Percentiles rank a stretch among this genome's conserved stretches.
Conservation (phyloP, 208 protist species). For the Trypanosoma vivax region DNA sequence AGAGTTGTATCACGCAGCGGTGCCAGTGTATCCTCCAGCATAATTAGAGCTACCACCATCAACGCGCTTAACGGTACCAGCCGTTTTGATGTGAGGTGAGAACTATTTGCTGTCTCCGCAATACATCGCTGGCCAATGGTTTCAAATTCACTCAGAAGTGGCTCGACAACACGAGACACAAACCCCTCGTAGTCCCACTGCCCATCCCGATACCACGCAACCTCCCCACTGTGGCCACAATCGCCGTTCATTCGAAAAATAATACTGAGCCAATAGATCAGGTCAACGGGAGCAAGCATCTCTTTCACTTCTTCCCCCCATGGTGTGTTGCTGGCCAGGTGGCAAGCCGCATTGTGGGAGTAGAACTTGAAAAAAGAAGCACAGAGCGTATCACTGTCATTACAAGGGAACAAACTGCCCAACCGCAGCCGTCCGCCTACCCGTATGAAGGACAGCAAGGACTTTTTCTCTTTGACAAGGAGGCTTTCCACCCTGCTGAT, state of each 20-base stretch:
- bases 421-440: not conserved
- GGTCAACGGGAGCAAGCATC: constrained; percentile 11
- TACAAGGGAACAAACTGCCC: constrained; percentile 2
- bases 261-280: constrained; percentile 3
- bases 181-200: constrained; percentile 15
- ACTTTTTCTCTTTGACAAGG: not conserved
- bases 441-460: not conserved
- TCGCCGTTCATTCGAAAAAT: constrained; percentile 6
- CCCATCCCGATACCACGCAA: constrained; percentile 13
- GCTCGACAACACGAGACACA: constrained; percentile 3
- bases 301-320: constrained; percentile 3
- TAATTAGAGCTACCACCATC: constrained; percentile 22
- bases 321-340: constrained; percentile 10
- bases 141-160: not conserved
- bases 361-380: constrained; percentile 12
- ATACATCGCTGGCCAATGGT: not conserved
- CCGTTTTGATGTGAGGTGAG: not conserved
- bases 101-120: not conserved
- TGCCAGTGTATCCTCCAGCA: constrained; percentile 36
- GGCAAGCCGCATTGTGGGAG: not conserved
- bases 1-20: constrained; percentile 39
- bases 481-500: constrained; percentile 18
- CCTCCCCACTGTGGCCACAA: constrained; percentile 1
- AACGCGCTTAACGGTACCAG: constrained; percentile 13
- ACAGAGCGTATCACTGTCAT: constrained; percentile 13